A percentile compares a stretch with the other conserved stretches of the same genome.
phyloP scores from a whole-genome alignment of 2,329 filamentous ascomycete species.

The Pleomassaria siparia region DNA sequence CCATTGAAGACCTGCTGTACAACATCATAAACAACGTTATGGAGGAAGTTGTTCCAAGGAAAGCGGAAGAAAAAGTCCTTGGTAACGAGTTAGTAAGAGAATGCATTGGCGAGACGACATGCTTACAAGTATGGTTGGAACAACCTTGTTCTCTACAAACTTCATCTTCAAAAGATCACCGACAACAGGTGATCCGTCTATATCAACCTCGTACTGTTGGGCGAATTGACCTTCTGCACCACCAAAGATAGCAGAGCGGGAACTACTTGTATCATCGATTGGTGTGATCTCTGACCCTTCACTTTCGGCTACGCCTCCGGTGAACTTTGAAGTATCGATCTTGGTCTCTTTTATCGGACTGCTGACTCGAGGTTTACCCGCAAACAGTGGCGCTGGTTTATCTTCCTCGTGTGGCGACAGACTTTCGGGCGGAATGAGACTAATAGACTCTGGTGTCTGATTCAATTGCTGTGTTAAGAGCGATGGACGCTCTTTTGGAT shows the following conservation, averaged over 20 bases:
- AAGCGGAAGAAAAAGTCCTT: slow-evolving; percentile 98
- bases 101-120: not conserved
- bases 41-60: slow-evolving; percentile 98
- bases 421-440: slow-evolving; percentile 25
- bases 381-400: slow-evolving; percentile 68
- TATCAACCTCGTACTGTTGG: slow-evolving; percentile 58
- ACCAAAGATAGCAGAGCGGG: slow-evolving; percentile 38
- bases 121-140: slow-evolving; percentile 90
- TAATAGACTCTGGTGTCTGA: slow-evolving; percentile 30
- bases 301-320: slow-evolving; percentile 23
- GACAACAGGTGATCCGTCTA: slow-evolving; percentile 74
- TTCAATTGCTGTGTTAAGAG: slow-evolving; percentile 47
- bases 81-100: not conserved
- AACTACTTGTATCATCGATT: slow-evolving; percentile 39
- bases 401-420: slow-evolving; percentile 65
- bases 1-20: slow-evolving; percentile 99
- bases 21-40: slow-evolving; percentile 98
- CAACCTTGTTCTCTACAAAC: slow-evolving; percentile 91
- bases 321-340: slow-evolving; percentile 33
- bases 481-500: slow-evolving; percentile 39
- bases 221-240: slow-evolving; percentile 30
- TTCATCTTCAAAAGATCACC: slow-evolving; percentile 94
- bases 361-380: slow-evolving; percentile 40
- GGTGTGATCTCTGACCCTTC: slow-evolving; percentile 41
- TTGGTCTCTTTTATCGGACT: slow-evolving; percentile 28